Evolutionary conservation across 2,329 filamentous ascomycete genomes (phyloP).

Genomic region (Botrytis medusae): DNA sequence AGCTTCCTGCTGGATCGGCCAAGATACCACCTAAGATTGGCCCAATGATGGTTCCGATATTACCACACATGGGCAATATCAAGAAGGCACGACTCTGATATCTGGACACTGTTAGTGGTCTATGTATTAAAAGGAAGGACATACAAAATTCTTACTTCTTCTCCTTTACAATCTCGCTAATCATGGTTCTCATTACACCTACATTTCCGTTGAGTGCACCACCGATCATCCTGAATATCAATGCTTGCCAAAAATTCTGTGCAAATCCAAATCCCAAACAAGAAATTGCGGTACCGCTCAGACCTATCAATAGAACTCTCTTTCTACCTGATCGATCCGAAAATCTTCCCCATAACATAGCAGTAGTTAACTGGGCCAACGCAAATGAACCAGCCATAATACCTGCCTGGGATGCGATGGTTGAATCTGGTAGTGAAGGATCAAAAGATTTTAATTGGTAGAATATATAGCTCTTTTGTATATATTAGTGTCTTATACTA

Average conservation of each 20-base stretch:
- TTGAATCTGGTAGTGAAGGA: constrained; percentile 41
- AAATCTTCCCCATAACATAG: constrained; percentile 66
- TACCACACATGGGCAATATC: constrained; percentile 64
- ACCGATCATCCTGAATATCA: constrained; percentile 59
- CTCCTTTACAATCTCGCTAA: constrained; percentile 68
- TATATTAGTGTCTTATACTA: constrained; percentile 43
- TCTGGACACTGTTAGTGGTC: constrained; percentile 23
- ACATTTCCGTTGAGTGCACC: constrained; percentile 71
- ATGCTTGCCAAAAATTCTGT: constrained; percentile 56
- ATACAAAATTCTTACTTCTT: constrained; percentile 51
- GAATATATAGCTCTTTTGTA: constrained; percentile 64
- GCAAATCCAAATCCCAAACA: constrained; percentile 70
- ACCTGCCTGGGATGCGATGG: constrained; percentile 66
- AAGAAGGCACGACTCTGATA: constrained; percentile 47
- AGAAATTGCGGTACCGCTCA: constrained; percentile 62
- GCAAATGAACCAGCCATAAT: constrained; percentile 65
- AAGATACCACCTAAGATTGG: constrained; percentile 47
- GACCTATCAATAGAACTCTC: constrained; percentile 60
- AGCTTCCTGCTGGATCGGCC: constrained; percentile 45
- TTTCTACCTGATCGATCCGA: constrained; percentile 60
- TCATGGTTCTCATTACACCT: constrained; percentile 73
- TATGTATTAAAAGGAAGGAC: not conserved
- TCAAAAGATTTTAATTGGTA: constrained; percentile 69
- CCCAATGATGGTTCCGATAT: constrained; percentile 50
- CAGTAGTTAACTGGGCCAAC: constrained; percentile 68